These are phyloP conservation scores for Hansenula anomala DNA, from an alignment of 1,139 yeast species.

Conservation along the genomic window DNA sequence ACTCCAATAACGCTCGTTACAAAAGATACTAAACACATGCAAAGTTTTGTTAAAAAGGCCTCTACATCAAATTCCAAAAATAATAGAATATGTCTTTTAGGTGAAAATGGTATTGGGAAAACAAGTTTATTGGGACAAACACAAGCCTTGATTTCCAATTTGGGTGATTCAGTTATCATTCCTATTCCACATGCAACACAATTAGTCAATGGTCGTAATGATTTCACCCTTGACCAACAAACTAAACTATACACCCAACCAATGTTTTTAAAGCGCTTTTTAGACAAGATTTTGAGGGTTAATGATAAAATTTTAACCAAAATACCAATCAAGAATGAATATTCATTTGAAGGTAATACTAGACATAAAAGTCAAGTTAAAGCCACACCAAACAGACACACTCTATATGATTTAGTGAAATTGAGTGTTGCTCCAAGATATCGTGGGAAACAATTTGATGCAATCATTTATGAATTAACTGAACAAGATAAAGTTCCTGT, in stretches of 20 bases:
- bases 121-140: conserved; percentile 69
- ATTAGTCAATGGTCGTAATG: conserved; percentile 68
- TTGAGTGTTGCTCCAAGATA: conserved; percentile 29
- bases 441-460: conserved; percentile 41
- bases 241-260: conserved; percentile 66
- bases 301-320: conserved; percentile 48
- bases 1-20: conserved; percentile 54
- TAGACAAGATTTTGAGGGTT: conserved; percentile 51
- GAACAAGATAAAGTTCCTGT: conserved; percentile 46
- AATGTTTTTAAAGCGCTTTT: conserved; percentile 62
- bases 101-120: conserved; percentile 79
- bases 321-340: conserved; percentile 45
- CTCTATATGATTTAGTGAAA: conserved; percentile 38
- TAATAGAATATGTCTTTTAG: conserved; percentile 58
- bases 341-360: conserved; percentile 28
- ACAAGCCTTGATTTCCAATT: conserved; percentile 50
- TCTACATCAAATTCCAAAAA: conserved; percentile 26
- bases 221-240: conserved; percentile 52
- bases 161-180: conserved; percentile 51
- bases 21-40: conserved; percentile 27
- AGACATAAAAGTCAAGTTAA: conserved; percentile 30
- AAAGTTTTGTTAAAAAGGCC: conserved; percentile 24
- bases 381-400: conserved; percentile 35
- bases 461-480: conserved; percentile 50
- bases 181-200: conserved; percentile 63